Evolutionary conservation across 208 protist species (phyloP), one percentile per base, ranked within the genome.

Genomic region (Phytomonas francai): DNA sequence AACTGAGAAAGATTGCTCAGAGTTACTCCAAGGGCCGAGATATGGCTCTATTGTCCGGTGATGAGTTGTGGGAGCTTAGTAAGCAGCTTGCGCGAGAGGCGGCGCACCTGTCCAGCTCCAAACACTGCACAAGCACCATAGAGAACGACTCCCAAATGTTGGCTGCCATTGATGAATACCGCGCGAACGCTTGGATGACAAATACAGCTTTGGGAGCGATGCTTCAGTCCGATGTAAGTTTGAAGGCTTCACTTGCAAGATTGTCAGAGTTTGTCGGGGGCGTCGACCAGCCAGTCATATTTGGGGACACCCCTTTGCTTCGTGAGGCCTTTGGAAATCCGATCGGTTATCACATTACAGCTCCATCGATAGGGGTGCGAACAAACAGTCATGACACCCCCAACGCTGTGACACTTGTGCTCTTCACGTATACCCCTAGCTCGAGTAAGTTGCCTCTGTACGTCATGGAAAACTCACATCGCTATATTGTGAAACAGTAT

Each of bases 151-250:
- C 80, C 4, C 88, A 92, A 63, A 88, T 93, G 83, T 81, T 92
- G 31, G 60, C 72, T 51, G 90, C 90, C 28, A 95, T 95, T 59
- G 79, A 92, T 57, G 67, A 83, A 74, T 89, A 91, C 72, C 87
- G 85, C 34, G 78, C 80, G 42, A 95, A 95, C 66, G 79, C 81
- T 54, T 95, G 90, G 88, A 95, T 95, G 90, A 93, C 90, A 63
- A 85, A 87, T 61, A 51, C 32, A 49, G 59, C 32, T 22, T 63
- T 63, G 22, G 32, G 59, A 25, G 6, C 12, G 32, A 63, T 63
- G n/a, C 34, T 63, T 12, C 59, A 63, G 59, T 31, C 74, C 45
- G 77, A 75, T 45, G 31, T 45, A 28, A 16, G 14, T 16, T 19
- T 69, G 22, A 36, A 29, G 62, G 29, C 22, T 5, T 32, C 60